Conservation (phyloP, 2,329 filamentous ascomycete genomes). For the Whalleya microplaca region DNA sequence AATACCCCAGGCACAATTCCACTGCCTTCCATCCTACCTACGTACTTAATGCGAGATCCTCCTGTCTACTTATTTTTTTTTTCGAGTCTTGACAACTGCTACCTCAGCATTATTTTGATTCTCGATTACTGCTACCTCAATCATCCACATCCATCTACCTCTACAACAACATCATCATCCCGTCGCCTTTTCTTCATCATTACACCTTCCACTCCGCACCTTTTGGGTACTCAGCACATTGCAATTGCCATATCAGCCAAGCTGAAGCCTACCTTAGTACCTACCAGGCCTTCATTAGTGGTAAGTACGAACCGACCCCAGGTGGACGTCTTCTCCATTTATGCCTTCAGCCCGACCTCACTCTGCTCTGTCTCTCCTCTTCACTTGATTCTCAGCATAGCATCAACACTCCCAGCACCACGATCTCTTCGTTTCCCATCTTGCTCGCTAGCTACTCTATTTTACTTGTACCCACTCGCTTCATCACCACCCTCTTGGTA, state of each 20-base stretch:
- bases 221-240: not conserved
- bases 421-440: constrained; percentile 53
- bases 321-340: constrained; percentile 21
- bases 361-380: constrained; percentile 23
- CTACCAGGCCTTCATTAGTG: not conserved
- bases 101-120: not conserved
- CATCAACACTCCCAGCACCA: constrained; percentile 50
- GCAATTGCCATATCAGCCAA: not conserved
- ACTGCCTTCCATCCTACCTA: too few species aligned
- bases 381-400: constrained; percentile 45
- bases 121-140: not conserved
- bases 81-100: not conserved
- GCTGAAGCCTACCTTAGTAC: not conserved
- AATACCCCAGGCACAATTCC: not conserved
- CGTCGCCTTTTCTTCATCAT: not conserved
- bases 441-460: constrained; percentile 65
- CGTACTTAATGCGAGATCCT: too few species aligned
- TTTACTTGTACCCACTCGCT: constrained; percentile 60
- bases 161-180: not conserved
- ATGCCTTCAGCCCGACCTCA: constrained; percentile 24
- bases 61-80: not conserved
- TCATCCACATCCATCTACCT: not conserved
- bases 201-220: not conserved
- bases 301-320: not conserved
- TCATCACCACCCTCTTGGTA: constrained; percentile 58